phyloP scores from a whole-genome alignment of 2,329 filamentous ascomycete species.

The Juglanconis juglandina region DNA sequence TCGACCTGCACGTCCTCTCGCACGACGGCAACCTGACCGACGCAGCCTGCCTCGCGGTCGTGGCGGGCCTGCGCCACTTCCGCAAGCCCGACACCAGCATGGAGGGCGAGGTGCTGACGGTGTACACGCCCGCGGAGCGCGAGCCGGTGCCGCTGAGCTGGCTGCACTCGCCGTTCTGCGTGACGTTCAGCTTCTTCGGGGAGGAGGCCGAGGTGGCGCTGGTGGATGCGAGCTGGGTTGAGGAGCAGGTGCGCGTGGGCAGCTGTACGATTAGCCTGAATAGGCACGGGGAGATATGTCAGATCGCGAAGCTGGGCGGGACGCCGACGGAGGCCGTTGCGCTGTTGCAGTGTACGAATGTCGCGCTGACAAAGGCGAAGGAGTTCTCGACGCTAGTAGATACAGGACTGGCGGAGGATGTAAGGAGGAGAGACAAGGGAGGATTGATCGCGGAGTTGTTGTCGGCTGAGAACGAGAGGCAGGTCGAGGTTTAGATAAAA shows the following conservation, averaged over 20 bases:
- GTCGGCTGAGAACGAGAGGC: constrained; percentile 81
- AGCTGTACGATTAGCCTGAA: constrained; percentile 83
- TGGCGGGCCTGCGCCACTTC: constrained; percentile 88
- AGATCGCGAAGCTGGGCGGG: constrained; percentile 87
- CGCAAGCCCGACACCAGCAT: constrained; percentile 85
- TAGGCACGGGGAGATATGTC: constrained; percentile 83
- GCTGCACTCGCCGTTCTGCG: constrained; percentile 86
- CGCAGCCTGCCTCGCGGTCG: constrained; percentile 77
- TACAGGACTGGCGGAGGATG: constrained; percentile 70
- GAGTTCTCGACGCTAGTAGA: constrained; percentile 74
- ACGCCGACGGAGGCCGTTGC: constrained; percentile 74
- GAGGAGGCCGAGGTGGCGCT: constrained; percentile 68
- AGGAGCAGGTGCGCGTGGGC: constrained; percentile 72
- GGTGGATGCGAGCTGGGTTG: constrained; percentile 68
- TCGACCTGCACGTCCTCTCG: constrained; percentile 86
- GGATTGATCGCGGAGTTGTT: constrained; percentile 72
- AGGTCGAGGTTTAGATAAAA: constrained; percentile 22
- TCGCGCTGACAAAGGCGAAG: constrained; percentile 76
- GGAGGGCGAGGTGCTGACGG: constrained; percentile 76
- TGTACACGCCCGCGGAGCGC: constrained; percentile 80
- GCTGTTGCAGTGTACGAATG: constrained; percentile 70
- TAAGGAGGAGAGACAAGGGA: constrained; percentile 72
- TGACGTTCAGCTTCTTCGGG: constrained; percentile 83
- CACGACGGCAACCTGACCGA: constrained; percentile 91
- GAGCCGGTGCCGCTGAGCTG: constrained; percentile 88